Evolutionary conservation across 139 green algal genomes (phyloP).

Genomic region (Trebouxia sp.): DNA sequence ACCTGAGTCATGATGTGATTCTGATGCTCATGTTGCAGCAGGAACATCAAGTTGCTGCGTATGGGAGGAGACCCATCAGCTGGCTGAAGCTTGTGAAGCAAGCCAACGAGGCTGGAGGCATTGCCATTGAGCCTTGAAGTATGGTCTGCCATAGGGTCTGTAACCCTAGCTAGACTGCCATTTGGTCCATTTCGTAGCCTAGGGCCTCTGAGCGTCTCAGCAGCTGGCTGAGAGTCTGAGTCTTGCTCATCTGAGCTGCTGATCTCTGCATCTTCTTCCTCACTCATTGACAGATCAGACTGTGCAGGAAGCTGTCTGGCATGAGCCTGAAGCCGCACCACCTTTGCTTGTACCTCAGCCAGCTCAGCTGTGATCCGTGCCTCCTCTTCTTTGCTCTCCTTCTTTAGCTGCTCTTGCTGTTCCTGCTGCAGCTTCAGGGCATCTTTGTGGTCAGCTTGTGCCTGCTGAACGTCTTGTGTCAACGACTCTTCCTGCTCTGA

Average conservation of each 20-base stretch:
- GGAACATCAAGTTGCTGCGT: neutral
- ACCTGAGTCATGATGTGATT: neutral
- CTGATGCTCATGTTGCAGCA: neutral
- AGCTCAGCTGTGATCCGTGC: neutral
- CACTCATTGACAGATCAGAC: neutral
- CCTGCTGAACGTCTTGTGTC: neutral
- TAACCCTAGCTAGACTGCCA: neutral
- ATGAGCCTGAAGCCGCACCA: neutral
- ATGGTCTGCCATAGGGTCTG: too few relatives aligned
- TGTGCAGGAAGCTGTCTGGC: neutral
- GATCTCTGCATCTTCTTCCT: slow-evolving; percentile 5
- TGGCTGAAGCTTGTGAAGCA: neutral
- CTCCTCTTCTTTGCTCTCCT: slow-evolving; percentile 6
- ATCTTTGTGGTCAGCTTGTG: neutral
- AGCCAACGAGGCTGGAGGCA: too few relatives aligned
- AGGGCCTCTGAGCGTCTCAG: neutral
- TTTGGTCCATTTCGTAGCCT: neutral
- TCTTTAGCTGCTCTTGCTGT: neutral
- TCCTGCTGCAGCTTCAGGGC: neutral
- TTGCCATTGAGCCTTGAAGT: too few relatives aligned
- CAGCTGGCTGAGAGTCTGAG: neutral
- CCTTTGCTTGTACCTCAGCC: neutral
- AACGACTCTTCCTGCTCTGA: neutral
- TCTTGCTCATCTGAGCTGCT: slow-evolving; percentile 7
- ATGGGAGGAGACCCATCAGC: neutral